Evolutionary conservation across 1,284 basidiomycete genomes (phyloP).

Genomic region (Rhodotorula sp.): DNA sequence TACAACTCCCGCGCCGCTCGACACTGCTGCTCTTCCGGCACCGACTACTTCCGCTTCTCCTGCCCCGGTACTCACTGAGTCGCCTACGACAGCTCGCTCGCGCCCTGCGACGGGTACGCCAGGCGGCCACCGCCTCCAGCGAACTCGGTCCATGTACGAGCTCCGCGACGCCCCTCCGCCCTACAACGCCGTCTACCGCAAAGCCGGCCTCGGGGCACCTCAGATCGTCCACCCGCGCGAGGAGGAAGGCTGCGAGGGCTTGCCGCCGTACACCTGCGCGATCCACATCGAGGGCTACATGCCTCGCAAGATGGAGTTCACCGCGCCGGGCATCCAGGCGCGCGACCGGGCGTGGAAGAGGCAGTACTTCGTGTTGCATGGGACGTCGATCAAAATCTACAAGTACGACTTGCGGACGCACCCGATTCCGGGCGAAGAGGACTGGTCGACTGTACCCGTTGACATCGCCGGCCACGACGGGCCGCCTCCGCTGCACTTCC

Average conservation of each 20-base stretch:
- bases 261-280: constrained; percentile 81
- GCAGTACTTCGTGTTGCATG: constrained; percentile 85
- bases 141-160: constrained; percentile 53
- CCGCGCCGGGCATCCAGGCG: constrained; percentile 76
- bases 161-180: constrained; percentile 49
- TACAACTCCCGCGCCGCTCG: not conserved
- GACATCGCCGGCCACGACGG: constrained; percentile 41
- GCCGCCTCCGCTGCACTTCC: constrained; percentile 42
- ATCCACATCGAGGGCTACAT: constrained; percentile 82
- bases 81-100: not conserved
- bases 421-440: constrained; percentile 47
- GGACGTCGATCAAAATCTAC: constrained; percentile 84
- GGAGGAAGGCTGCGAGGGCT: constrained; percentile 75
- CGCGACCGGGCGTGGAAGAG: constrained; percentile 88
- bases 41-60: constrained; percentile 5
- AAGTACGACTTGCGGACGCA: constrained; percentile 58
- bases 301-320: constrained; percentile 94
- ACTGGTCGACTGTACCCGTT: constrained; percentile 24
- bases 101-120: not conserved
- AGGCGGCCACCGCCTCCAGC: constrained; percentile 42
- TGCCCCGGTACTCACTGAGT: not conserved
- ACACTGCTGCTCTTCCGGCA: not conserved
- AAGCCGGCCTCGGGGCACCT: constrained; percentile 36
- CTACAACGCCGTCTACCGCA: constrained; percentile 50
- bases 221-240: constrained; percentile 51